phyloP scores from a whole-genome alignment of 345 rosid genomes.

The Balakata baccata region DNA sequence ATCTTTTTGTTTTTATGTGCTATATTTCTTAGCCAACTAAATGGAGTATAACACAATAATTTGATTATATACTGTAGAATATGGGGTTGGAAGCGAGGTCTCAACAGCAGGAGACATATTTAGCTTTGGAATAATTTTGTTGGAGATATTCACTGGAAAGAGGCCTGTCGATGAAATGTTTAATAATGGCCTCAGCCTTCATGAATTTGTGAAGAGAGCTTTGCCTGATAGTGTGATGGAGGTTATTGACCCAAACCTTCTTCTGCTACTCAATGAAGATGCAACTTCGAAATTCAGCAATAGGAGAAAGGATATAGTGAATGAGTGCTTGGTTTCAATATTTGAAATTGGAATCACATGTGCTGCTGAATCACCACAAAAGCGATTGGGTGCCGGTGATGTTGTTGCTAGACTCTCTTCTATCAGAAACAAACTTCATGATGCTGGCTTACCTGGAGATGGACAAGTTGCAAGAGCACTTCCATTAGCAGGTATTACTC shows the following conservation, averaged over 20 bases:
- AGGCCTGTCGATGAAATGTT: not conserved
- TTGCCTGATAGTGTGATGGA: not conserved
- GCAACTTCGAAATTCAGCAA: not conserved
- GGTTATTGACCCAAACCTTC: not conserved
- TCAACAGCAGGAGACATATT: not conserved
- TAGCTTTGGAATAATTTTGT: not conserved
- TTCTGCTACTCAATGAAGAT: not conserved
- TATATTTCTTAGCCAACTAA: too few relatives aligned
- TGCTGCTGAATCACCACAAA: not conserved
- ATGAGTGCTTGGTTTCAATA: not conserved
- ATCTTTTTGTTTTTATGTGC: too few relatives aligned
- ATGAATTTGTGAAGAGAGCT: not conserved
- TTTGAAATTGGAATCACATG: not conserved
- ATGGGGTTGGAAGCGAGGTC: not conserved
- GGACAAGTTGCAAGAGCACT: not conserved
- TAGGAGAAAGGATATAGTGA: not conserved
- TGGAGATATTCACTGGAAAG: slow-evolving; percentile 2
- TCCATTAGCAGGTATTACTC: not conserved
- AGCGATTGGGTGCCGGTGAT: not conserved
- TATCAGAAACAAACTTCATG: not conserved
- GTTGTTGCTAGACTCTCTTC: not conserved
- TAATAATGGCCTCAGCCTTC: not conserved
- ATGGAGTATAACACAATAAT: not conserved
- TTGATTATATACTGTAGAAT: too few relatives aligned
- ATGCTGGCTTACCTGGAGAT: not conserved